Conservation (phyloP, 257 asterid genomes). For the Mitragyna speciosa region DNA sequence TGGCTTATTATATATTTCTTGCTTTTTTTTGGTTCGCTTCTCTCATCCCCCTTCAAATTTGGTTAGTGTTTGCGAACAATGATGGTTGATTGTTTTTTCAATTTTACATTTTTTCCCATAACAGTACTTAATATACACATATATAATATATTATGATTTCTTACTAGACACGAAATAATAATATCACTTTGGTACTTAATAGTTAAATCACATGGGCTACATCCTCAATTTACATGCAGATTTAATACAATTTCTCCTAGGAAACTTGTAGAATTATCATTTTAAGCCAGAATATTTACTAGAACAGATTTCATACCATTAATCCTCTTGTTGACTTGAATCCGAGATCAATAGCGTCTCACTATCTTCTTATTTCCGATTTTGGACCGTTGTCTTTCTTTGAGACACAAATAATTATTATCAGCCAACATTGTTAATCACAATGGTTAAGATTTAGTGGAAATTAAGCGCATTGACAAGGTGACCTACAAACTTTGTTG, state of each 20-base stretch:
- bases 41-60: no score
- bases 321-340: no score
- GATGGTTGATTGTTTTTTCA: neutral
- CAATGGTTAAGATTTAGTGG: neutral
- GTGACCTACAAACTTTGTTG: neutral
- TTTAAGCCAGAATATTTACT: neutral
- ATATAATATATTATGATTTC: no score
- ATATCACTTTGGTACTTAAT: no score
- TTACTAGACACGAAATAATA: neutral
- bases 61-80: no score
- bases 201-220: no score
- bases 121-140: neutral
- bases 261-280: neutral
- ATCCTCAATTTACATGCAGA: no score
- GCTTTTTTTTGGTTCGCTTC: no score
- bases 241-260: neutral
- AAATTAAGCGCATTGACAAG: neutral
- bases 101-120: neutral
- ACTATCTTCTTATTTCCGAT: neutral
- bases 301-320: no score
- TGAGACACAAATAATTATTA: neutral
- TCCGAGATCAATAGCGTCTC: no score
- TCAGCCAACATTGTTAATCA: neutral
- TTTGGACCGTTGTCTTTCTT: neutral
- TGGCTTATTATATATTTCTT: neutral